Evolutionary conservation across 768 basidiomycete genomes (phyloP).

Genomic region (Tricholoma hemisulphureum): DNA sequence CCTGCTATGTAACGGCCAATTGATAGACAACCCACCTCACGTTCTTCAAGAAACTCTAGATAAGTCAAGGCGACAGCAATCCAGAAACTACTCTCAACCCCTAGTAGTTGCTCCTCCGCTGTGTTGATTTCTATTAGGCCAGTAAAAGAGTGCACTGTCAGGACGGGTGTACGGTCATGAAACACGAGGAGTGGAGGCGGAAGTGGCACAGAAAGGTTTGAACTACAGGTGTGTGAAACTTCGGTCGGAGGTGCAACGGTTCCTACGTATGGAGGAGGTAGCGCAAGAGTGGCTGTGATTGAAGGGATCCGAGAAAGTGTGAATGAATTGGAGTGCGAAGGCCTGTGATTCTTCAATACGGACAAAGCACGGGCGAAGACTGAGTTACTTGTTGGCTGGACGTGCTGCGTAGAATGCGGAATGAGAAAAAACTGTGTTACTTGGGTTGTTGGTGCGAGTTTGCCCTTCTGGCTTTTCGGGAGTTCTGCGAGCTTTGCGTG

Average conservation of each 20-base stretch:
- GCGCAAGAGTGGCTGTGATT: constrained; percentile 22
- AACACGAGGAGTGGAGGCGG: constrained; percentile 56
- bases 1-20: not conserved
- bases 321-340: constrained; percentile 63
- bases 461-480: constrained; percentile 18
- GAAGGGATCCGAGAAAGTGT: constrained; percentile 43
- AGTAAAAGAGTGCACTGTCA: constrained; percentile 54
- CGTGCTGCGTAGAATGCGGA: constrained; percentile 41
- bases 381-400: constrained; percentile 35
- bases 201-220: constrained; percentile 13
- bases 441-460: constrained; percentile 35
- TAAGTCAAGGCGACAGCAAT: constrained; percentile 73
- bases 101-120: constrained; percentile 53
- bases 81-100: constrained; percentile 78
- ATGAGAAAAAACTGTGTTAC: constrained; percentile 54
- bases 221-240: constrained; percentile 5
- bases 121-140: constrained; percentile 66
- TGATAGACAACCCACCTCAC: constrained; percentile 57
- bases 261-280: constrained; percentile 39
- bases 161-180: constrained; percentile 68
- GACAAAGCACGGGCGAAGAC: constrained; percentile 53
- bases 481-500: constrained; percentile 26
- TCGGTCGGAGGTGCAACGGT: constrained; percentile 18
- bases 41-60: constrained; percentile 72
- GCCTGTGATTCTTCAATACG: constrained; percentile 46